These are phyloP conservation scores for Talaromyces thailandensis DNA, from an alignment of 495 filamentous ascomycete genomes.

Conservation along the genomic window DNA sequence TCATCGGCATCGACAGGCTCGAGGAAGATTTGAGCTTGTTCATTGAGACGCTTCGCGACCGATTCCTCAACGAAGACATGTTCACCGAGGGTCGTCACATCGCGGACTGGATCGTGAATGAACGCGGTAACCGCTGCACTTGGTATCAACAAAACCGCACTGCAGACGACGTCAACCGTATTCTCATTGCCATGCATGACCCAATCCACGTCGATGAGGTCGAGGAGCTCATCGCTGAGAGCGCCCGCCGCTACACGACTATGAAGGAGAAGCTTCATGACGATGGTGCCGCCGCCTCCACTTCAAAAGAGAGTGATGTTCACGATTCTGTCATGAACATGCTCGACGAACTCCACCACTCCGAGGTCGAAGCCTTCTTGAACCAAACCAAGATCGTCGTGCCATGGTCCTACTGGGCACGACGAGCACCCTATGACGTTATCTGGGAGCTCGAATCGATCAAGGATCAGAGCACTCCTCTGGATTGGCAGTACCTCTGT, in stretches of 20 bases:
- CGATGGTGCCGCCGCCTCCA: background rate
- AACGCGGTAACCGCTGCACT: background rate
- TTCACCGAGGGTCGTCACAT: background rate
- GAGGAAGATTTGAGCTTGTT: background rate
- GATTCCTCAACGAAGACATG: background rate
- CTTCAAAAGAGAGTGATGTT: background rate
- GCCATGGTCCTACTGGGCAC: conserved; percentile 1
- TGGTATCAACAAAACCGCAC: background rate
- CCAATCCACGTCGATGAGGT: background rate
- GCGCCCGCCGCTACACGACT: background rate
- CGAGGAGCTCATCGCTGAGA: conserved; percentile 3
- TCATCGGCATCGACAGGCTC: background rate
- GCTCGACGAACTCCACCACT: background rate
- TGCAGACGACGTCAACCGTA: background rate
- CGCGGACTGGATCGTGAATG: background rate
- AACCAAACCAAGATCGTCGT: background rate
- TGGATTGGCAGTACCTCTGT: conserved; percentile 4
- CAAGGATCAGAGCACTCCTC: background rate
- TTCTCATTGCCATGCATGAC: background rate
- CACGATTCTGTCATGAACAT: background rate
- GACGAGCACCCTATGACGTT: background rate
- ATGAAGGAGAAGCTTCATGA: background rate
- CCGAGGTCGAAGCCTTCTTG: background rate
- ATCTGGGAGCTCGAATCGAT: conserved; percentile 1
- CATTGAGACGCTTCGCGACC: background rate